These are phyloP conservation scores for Zelonia costaricensis DNA, from an alignment of 208 protist species.

Conservation along the genomic window DNA sequence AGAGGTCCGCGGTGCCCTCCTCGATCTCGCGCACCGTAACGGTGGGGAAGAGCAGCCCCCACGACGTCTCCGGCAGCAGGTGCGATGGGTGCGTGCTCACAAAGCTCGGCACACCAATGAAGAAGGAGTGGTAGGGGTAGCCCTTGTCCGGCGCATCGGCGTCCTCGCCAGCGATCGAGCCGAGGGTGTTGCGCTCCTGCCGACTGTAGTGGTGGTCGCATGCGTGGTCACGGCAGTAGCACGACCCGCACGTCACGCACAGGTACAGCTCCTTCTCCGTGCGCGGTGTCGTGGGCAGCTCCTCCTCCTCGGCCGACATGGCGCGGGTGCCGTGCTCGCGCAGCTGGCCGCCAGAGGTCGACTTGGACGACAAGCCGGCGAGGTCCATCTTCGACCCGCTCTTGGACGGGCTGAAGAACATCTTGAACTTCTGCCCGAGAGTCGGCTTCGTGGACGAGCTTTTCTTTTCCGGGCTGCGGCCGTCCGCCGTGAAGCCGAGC, in stretches of 20 bases:
- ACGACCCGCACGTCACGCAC: slow-evolving; percentile 66
- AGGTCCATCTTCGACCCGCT: slow-evolving; percentile 21
- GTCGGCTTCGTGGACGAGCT: slow-evolving; percentile 13
- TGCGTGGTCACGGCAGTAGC: slow-evolving; percentile 69
- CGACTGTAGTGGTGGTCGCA: slow-evolving; percentile 58
- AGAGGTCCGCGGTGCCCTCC: slow-evolving; percentile 18
- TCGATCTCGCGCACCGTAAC: slow-evolving; percentile 41
- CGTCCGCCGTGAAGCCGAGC: not conserved
- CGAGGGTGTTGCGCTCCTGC: slow-evolving; percentile 11
- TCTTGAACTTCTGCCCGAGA: slow-evolving; percentile 22
- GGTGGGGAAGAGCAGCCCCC: slow-evolving; percentile 57
- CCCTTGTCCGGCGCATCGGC: slow-evolving; percentile 20
- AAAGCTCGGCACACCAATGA: slow-evolving; percentile 57
- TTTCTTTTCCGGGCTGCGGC: slow-evolving; percentile 19
- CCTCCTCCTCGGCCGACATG: slow-evolving; percentile 44
- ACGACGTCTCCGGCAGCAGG: slow-evolving; percentile 29
- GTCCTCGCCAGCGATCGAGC: slow-evolving; percentile 7
- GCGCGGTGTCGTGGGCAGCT: slow-evolving; percentile 46
- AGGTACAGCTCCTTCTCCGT: slow-evolving; percentile 65
- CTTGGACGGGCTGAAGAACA: slow-evolving; percentile 28
- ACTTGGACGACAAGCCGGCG: slow-evolving; percentile 3
- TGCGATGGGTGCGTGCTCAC: slow-evolving; percentile 46
- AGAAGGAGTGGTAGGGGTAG: slow-evolving; percentile 67
- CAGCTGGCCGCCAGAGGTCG: not conserved
- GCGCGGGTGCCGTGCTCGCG: slow-evolving; percentile 16